These are phyloP conservation scores for Colletotrichum kahawae DNA, from an alignment of 2,329 filamentous ascomycete genomes.

Conservation along the genomic window DNA sequence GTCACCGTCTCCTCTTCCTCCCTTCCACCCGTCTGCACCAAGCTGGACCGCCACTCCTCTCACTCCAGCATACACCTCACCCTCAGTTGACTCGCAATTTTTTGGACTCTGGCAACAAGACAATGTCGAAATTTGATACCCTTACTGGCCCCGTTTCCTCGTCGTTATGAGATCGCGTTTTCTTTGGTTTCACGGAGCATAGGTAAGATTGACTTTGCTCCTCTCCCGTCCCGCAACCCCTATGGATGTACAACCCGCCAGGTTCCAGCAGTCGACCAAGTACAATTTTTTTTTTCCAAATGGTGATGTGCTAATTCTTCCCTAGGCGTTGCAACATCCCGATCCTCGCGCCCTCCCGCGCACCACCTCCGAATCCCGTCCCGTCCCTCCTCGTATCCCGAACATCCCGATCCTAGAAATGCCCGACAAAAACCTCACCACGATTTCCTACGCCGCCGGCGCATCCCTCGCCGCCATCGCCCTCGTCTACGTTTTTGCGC, in stretches of 20 bases:
- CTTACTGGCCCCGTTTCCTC: not conserved
- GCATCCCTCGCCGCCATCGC: constrained; percentile 94
- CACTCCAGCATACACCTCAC: not conserved
- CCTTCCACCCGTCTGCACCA: not conserved
- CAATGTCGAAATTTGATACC: constrained; percentile 9
- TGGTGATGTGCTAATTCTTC: not conserved
- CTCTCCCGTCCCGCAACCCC: not conserved
- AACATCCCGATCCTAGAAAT: constrained; percentile 46
- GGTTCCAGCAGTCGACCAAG: not conserved
- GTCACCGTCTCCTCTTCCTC: not conserved
- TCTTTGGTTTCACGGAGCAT: not conserved
- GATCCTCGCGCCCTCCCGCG: not conserved
- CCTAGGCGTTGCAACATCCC: not conserved
- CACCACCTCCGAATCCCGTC: not conserved
- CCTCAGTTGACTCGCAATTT: not conserved
- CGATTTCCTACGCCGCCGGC: constrained; percentile 92
- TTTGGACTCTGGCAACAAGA: not conserved
- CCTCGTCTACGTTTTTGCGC: constrained; percentile 95
- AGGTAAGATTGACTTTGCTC: not conserved
- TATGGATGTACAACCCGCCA: not conserved
- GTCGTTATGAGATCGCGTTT: constrained; percentile 15
- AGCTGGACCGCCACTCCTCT: not conserved
- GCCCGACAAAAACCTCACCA: constrained; percentile 82
- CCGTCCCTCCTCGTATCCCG: not conserved
- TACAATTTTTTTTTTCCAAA: not conserved